A percentile compares a stretch with the other conserved stretches of the same genome.
phyloP scores from a whole-genome alignment of 495 filamentous ascomycete genomes.

The Trypethelium eluteriae region DNA sequence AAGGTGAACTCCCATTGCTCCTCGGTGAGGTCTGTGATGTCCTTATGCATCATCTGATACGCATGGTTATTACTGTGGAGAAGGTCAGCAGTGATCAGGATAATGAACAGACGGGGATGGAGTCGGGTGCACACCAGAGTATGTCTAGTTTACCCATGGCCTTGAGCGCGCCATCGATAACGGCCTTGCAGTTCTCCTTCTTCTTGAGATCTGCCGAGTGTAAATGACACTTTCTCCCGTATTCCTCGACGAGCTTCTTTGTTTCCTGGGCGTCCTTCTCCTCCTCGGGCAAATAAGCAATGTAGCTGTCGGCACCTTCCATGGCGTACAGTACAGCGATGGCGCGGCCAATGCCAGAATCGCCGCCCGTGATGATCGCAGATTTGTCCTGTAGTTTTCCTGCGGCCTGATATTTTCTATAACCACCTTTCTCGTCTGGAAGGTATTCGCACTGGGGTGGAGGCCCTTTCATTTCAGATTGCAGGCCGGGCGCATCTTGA shows the following conservation, averaged over 20 bases:
- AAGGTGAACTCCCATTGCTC: conserved; percentile 63
- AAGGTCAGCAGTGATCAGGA: not conserved
- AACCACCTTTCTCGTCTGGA: conserved; percentile 61
- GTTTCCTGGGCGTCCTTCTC: conserved; percentile 72
- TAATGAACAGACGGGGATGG: not conserved
- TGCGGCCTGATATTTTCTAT: conserved; percentile 68
- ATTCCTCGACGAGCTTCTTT: conserved; percentile 55
- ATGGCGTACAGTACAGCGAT: conserved; percentile 72
- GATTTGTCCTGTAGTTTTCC: conserved; percentile 68
- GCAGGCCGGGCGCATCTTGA: conserved; percentile 60
- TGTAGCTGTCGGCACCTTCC: conserved; percentile 71
- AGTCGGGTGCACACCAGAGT: conserved; percentile 34
- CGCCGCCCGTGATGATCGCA: conserved; percentile 75
- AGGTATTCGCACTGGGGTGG: conserved; percentile 58
- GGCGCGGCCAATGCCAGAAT: conserved; percentile 74
- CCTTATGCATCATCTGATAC: conserved; percentile 61
- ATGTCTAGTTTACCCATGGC: conserved; percentile 66
- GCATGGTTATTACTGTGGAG: conserved; percentile 57
- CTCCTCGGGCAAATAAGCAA: conserved; percentile 69
- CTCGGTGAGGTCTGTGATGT: conserved; percentile 68
- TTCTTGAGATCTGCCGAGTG: conserved; percentile 54
- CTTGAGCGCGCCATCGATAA: conserved; percentile 57
- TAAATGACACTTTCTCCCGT: conserved; percentile 55
- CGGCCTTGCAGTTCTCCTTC: conserved; percentile 59
- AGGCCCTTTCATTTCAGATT: conserved; percentile 55